Conservation (phyloP, 805 yeast genomes). For the Hanseniaspora vineae region DNA sequence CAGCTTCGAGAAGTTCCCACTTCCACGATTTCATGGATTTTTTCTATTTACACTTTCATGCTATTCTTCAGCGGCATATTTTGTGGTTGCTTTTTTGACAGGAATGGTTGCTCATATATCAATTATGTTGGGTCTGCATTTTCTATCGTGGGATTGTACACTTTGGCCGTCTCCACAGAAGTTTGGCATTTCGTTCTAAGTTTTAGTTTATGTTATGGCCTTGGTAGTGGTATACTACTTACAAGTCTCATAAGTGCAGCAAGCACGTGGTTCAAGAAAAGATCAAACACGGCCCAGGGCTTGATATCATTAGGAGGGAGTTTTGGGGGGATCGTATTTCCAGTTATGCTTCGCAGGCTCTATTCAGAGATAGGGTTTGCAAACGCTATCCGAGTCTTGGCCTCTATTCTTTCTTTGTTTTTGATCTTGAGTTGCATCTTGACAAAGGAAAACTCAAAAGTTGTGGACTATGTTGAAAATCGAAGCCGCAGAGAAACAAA, state of each 20-base stretch:
- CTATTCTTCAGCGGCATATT: conserved; percentile 24
- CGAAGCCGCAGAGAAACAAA: neutral
- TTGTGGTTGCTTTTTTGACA: conserved; percentile 35
- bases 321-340: conserved; percentile 37
- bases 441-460: neutral
- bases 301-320: conserved; percentile 38
- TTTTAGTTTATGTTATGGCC: conserved; percentile 27
- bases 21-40: conserved; percentile 45
- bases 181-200: conserved; percentile 40
- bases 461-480: neutral
- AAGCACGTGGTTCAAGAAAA: conserved; percentile 32
- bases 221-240: conserved; percentile 31
- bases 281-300: conserved; percentile 33
- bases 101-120: conserved; percentile 29
- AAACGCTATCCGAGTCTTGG: conserved; percentile 10
- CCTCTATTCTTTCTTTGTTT: neutral
- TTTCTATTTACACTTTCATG: conserved; percentile 23
- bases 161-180: conserved; percentile 30
- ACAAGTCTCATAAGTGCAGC: conserved; percentile 31
- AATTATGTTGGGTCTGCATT: conserved; percentile 27
- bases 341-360: conserved; percentile 31
- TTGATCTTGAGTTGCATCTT: neutral
- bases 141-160: conserved; percentile 28
- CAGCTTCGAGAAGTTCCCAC: conserved; percentile 31
- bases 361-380: conserved; percentile 33